A percentile compares a stretch with the other conserved stretches of the same genome.
Conservation (phyloP, 129 eudicot genomes). For the Helianthus tuberosus region DNA sequence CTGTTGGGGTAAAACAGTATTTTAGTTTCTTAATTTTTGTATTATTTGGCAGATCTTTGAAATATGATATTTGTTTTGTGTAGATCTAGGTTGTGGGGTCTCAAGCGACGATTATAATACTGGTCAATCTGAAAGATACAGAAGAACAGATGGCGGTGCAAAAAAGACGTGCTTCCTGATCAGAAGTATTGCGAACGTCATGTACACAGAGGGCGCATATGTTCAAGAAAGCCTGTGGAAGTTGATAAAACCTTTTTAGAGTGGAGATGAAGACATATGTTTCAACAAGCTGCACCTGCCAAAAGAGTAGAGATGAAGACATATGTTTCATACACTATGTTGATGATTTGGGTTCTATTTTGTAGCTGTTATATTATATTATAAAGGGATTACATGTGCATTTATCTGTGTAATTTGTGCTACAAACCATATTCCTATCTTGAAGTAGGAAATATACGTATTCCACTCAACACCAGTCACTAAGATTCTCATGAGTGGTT, state of each 20-base stretch:
- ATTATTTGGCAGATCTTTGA: not conserved
- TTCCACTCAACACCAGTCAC: no score
- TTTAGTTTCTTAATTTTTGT: no score
- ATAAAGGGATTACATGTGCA: not conserved
- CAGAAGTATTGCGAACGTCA: constrained; percentile 1
- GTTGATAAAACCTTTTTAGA: constrained; percentile 10
- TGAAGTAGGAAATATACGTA: not conserved
- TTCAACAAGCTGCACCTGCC: no score
- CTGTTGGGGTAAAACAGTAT: no score
- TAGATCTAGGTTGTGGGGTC: constrained; percentile 10
- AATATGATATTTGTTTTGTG: not conserved
- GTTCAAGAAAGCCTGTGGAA: constrained; percentile 85
- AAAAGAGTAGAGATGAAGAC: not conserved
- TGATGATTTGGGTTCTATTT: not conserved
- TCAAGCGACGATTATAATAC: not conserved
- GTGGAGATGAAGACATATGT: not conserved
- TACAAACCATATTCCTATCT: not conserved
- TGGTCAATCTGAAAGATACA: constrained; percentile 39
- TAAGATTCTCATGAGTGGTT: no score
- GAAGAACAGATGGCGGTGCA: constrained; percentile 66
- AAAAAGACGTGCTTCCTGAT: constrained; percentile 27
- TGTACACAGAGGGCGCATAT: constrained; percentile 55
- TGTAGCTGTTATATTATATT: not conserved
- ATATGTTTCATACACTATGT: not conserved
- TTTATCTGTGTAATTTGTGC: not conserved